Percentiles rank a stretch among this genome's conserved stretches.
phyloP scores from a whole-genome alignment of 176 grass and related monocot genomes.

The Eleusine indica region DNA sequence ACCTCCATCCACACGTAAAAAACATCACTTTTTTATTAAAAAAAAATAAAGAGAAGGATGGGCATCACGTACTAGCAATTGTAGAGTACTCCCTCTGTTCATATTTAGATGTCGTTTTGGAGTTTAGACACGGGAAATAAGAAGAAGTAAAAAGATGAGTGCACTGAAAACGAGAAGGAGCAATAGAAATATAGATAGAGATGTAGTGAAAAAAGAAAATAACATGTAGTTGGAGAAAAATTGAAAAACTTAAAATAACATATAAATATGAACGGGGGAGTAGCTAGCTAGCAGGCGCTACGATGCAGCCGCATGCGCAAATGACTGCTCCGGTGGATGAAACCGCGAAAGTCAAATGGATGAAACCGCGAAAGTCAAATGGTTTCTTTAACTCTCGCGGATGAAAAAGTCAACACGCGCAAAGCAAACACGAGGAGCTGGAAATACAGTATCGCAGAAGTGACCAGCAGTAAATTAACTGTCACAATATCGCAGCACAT shows the following conservation, averaged over 20 bases:
- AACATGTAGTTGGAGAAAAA: no score
- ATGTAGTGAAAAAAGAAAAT: no score
- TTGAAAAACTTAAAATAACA: no score
- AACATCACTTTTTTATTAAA: not conserved
- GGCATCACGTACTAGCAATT: not conserved
- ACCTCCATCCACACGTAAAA: not conserved
- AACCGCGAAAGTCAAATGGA: not conserved
- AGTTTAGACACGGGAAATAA: no score
- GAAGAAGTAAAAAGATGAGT: no score
- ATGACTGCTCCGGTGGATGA: not conserved
- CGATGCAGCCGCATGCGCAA: not conserved
- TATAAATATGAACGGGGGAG: no score
- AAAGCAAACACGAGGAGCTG: conserved; percentile 7
- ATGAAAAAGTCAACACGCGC: conserved; percentile 24
- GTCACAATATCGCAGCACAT: conserved; percentile 2
- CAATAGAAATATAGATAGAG: no score
- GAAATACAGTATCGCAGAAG: not conserved
- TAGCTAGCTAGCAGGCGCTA: not conserved
- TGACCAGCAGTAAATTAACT: conserved; percentile 28
- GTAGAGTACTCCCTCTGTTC: no score
- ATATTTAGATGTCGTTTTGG: no score
- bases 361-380: not conserved
- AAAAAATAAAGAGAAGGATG: not conserved
- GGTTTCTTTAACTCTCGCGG: not conserved
- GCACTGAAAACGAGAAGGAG: no score